Evolutionary conservation across 2,329 filamentous ascomycete species (phyloP).

Genomic region (Lasiodiplodia sp.): DNA sequence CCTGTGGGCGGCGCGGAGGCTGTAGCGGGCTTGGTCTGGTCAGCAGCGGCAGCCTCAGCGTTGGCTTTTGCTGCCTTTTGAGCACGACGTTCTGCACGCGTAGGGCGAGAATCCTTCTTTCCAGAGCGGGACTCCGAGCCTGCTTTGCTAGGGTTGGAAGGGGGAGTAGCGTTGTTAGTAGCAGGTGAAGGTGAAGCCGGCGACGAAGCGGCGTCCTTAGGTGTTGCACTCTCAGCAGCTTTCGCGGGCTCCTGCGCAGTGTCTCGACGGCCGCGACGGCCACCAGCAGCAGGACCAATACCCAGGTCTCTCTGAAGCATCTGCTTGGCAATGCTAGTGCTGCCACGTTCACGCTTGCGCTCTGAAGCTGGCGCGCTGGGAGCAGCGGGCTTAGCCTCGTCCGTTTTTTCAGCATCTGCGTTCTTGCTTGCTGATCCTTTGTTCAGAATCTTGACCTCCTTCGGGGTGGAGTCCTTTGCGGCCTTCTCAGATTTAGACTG

Average conservation of each 20-base stretch:
- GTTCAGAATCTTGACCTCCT: constrained; percentile 66
- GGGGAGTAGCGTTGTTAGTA: constrained; percentile 25
- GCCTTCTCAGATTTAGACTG: constrained; percentile 61
- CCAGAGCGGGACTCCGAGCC: constrained; percentile 33
- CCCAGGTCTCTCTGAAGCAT: constrained; percentile 70
- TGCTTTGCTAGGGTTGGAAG: constrained; percentile 9
- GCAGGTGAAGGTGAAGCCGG: constrained; percentile 30
- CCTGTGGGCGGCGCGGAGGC: constrained; percentile 32
- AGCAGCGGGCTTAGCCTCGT: constrained; percentile 30
- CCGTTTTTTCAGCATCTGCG: constrained; percentile 35
- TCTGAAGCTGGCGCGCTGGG: constrained; percentile 47
- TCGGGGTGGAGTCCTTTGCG: constrained; percentile 65
- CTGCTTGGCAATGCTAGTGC: constrained; percentile 60
- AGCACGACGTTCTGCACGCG: constrained; percentile 48
- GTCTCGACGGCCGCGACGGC: constrained; percentile 46
- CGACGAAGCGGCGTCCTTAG: constrained; percentile 36
- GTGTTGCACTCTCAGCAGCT: constrained; percentile 38
- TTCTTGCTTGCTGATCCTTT: constrained; percentile 52
- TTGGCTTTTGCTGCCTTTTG: constrained; percentile 48
- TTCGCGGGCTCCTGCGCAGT: constrained; percentile 31
- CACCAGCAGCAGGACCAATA: constrained; percentile 55
- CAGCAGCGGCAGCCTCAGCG: constrained; percentile 34
- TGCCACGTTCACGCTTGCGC: constrained; percentile 62
- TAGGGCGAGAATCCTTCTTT: constrained; percentile 47
- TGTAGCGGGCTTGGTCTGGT: constrained; percentile 47